Evolutionary conservation across 768 basidiomycete species (phyloP).

Genomic region (Paxillus rubicundulus): DNA sequence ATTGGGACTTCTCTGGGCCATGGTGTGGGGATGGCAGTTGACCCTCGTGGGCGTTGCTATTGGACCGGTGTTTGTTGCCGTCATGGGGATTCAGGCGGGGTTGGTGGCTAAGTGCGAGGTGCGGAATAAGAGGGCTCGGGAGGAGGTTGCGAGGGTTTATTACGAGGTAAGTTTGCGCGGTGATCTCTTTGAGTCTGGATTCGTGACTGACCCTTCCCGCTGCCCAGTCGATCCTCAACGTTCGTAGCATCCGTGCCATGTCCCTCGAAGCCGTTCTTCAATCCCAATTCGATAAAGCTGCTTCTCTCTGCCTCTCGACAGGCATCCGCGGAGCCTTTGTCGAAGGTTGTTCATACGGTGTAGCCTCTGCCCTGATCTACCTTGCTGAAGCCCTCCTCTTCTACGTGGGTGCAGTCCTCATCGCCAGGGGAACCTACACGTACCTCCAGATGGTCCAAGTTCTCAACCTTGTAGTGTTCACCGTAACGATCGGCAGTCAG

Average conservation of each 20-base stretch:
- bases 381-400: conserved; percentile 88
- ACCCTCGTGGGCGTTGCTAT: conserved; percentile 88
- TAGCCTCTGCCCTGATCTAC: conserved; percentile 82
- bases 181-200: not conserved
- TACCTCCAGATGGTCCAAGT: conserved; percentile 90
- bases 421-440: conserved; percentile 75
- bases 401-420: conserved; percentile 85
- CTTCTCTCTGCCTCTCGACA: conserved; percentile 55
- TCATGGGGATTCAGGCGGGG: conserved; percentile 73
- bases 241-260: conserved; percentile 87
- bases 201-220: conserved; percentile 3
- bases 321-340: conserved; percentile 84
- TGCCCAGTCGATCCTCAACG: conserved; percentile 67
- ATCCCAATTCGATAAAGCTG: conserved; percentile 63
- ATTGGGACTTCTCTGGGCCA: conserved; percentile 86
- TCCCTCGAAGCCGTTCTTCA: conserved; percentile 72
- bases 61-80: conserved; percentile 75
- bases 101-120: conserved; percentile 70
- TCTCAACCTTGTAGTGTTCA: conserved; percentile 88
- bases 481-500: conserved; percentile 87
- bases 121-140: conserved; percentile 80
- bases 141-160: conserved; percentile 80
- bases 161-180: conserved; percentile 62
- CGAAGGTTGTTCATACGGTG: conserved; percentile 80
- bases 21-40: conserved; percentile 86